phyloP scores from a whole-genome alignment of 345 rosid genomes.

The Laguncularia racemosa region DNA sequence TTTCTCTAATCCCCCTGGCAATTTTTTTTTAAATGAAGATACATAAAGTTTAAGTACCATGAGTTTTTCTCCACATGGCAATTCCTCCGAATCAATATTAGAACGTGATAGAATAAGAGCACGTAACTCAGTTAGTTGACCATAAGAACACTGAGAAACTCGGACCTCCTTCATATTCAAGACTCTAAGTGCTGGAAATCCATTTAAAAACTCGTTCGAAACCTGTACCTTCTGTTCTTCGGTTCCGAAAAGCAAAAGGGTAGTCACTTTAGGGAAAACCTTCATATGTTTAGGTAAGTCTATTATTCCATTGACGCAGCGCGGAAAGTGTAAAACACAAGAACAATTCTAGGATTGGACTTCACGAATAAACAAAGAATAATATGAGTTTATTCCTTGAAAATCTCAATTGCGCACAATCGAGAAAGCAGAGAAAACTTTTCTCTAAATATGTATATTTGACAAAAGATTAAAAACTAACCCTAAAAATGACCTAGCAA shows the following conservation, averaged over 20 bases:
- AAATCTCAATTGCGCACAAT: no score
- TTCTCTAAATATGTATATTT: no score
- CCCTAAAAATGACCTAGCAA: no score
- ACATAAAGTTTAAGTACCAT: conserved; percentile 32
- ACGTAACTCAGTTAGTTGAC: conserved; percentile 18
- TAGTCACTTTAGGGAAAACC: conserved; percentile 15
- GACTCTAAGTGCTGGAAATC: conserved; percentile 22
- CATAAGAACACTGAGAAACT: conserved; percentile 24
- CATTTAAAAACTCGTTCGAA: conserved; percentile 18
- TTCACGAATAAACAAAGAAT: no score
- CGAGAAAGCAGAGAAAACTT: no score
- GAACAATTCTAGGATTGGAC: no score
- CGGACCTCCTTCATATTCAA: conserved; percentile 29
- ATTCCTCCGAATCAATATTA: conserved; percentile 21
- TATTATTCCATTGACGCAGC: conserved; percentile 14
- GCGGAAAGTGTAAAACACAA: no score
- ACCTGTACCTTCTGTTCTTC: conserved; percentile 11
- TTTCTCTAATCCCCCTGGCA: conserved; percentile 21
- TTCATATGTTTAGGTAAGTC: conserved; percentile 11
- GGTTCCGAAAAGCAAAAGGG: conserved; percentile 32
- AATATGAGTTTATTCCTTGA: no score
- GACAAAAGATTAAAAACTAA: no score
- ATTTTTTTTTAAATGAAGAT: conserved; percentile 19
- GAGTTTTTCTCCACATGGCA: conserved; percentile 25
- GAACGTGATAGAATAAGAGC: conserved; percentile 24